These are phyloP conservation scores for Raffaelea deltoideospora DNA, from an alignment of 2,329 filamentous ascomycete species.

Conservation along the genomic window DNA sequence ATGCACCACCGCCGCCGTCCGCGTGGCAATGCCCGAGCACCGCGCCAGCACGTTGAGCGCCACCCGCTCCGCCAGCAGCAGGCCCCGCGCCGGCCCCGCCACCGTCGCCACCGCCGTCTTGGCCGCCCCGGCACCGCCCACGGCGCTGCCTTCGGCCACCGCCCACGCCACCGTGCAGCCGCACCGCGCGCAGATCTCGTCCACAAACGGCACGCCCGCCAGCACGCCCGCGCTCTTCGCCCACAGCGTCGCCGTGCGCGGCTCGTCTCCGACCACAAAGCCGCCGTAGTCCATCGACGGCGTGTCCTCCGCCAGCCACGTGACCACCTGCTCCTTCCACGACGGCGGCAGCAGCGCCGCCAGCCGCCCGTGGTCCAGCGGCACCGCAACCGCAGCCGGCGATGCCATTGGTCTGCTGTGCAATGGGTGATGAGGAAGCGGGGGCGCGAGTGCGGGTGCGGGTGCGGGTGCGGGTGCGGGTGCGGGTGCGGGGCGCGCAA, in stretches of 20 bases:
- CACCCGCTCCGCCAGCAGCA: conserved; percentile 85
- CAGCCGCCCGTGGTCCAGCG: conserved; percentile 22
- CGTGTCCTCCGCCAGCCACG: conserved; percentile 92
- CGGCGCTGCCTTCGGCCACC: conserved; percentile 54
- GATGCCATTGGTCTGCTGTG: no score
- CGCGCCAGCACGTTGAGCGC: conserved; percentile 81
- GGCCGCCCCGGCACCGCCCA: conserved; percentile 32
- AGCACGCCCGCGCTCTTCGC: conserved; percentile 64
- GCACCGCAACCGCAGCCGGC: no score
- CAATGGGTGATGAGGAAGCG: no score
- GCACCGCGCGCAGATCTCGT: conserved; percentile 81
- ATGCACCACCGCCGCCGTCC: conserved; percentile 37
- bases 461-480: no score
- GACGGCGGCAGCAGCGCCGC: conserved; percentile 66
- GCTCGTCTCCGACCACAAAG: conserved; percentile 72
- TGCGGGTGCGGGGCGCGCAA: no score
- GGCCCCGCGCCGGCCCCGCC: conserved; percentile 59
- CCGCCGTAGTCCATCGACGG: conserved; percentile 95
- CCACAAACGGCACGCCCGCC: conserved; percentile 86
- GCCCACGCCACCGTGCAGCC: conserved; percentile 91
- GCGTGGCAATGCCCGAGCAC: conserved; percentile 81
- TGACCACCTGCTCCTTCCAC: conserved; percentile 65
- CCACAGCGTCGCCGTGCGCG: conserved; percentile 50
- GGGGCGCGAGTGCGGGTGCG: no score
- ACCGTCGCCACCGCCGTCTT: conserved; percentile 59